Conservation (phyloP, 805 yeast species). For the Candida broadrunensis region DNA sequence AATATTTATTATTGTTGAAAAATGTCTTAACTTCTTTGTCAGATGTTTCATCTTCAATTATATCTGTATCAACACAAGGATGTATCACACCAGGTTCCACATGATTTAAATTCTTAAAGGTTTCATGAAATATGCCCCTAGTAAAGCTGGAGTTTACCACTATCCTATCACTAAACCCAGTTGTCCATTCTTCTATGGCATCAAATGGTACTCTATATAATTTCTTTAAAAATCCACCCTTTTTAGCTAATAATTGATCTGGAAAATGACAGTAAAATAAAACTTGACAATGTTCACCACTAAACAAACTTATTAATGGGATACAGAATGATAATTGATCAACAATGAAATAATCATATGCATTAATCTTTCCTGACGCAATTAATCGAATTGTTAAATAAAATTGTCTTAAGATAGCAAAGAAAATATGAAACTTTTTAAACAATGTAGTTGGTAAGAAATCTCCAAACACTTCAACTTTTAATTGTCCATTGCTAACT, state of each 20-base stretch:
- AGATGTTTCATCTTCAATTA: conserved; percentile 17
- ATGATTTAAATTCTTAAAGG: conserved; percentile 47
- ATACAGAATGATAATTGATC: conserved; percentile 87
- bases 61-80: conserved; percentile 67
- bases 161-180: conserved; percentile 69
- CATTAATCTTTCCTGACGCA: conserved; percentile 41
- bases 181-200: conserved; percentile 75
- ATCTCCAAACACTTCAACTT: conserved; percentile 79
- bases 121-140: conserved; percentile 57
- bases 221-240: conserved; percentile 39
- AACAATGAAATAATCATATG: conserved; percentile 72
- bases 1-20: conserved; percentile 36
- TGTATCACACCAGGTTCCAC: conserved; percentile 58
- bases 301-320: conserved; percentile 60
- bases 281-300: conserved; percentile 43
- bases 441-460: conserved; percentile 67
- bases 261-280: conserved; percentile 97
- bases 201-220: conserved; percentile 84
- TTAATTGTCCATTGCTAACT: conserved; percentile 54
- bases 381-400: conserved; percentile 52
- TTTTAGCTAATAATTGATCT: conserved; percentile 69
- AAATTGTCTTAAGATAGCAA: conserved; percentile 81
- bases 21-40: conserved; percentile 31
- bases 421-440: conserved; percentile 73
- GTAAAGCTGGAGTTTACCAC: conserved; percentile 92